These are phyloP conservation scores for Eimeria brunetti DNA, from an alignment of 169 alveolate species.

Conservation along the genomic window DNA sequence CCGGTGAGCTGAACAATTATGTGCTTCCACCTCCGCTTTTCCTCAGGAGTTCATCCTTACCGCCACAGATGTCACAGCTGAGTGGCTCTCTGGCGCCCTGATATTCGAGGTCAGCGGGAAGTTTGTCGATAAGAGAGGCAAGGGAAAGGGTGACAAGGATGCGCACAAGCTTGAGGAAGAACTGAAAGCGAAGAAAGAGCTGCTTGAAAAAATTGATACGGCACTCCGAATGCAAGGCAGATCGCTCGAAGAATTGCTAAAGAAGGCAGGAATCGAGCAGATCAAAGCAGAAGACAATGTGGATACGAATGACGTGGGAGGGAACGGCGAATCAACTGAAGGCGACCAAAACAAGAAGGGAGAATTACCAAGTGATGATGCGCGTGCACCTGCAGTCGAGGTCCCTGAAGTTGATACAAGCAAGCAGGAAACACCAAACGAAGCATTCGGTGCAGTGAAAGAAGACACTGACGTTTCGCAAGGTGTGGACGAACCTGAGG, in stretches of 20 bases:
- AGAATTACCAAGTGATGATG: background rate
- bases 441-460: background rate
- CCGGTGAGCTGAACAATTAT: background rate
- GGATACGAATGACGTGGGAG: background rate
- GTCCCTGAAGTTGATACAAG: background rate
- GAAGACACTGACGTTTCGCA: background rate
- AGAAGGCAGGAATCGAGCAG: conserved; percentile 4
- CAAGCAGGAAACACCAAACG: background rate
- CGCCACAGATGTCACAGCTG: conserved; percentile 58
- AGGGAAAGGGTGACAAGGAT: conserved; percentile 33
- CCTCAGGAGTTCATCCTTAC: conserved; percentile 64
- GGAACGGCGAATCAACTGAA: background rate
- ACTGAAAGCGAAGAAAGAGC: conserved; percentile 12
- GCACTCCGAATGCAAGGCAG: conserved; percentile 67
- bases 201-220: conserved; percentile 46
- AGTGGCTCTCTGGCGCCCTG: conserved; percentile 75
- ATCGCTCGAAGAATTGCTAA: conserved; percentile 25
- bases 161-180: conserved; percentile 14
- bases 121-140: conserved; percentile 60
- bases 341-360: background rate
- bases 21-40: background rate
- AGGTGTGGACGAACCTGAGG: background rate
- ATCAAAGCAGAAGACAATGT: background rate
- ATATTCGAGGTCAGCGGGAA: conserved; percentile 78
- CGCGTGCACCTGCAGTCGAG: background rate